phyloP scores from a whole-genome alignment of 2,329 filamentous ascomycete genomes.

The Fusarium metavorans region DNA sequence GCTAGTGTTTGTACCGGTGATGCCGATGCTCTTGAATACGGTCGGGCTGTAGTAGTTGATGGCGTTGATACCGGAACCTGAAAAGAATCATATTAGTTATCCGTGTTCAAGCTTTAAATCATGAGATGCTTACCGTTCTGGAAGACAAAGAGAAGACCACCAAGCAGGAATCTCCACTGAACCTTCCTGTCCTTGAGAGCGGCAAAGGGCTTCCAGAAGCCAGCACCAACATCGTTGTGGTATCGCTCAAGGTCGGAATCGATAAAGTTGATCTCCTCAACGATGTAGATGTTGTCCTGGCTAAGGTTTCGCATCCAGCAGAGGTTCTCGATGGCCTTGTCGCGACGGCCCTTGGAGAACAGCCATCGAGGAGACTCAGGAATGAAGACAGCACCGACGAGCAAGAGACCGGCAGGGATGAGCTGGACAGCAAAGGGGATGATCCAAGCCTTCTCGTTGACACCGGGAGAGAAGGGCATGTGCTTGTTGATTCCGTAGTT shows the following conservation, averaged over 20 bases:
- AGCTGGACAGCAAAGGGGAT: conserved; percentile 76
- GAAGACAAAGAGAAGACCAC: conserved; percentile 80
- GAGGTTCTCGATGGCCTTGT: conserved; percentile 68
- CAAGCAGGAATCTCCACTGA: conserved; percentile 79
- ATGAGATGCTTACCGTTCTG: conserved; percentile 71
- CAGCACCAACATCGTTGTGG: conserved; percentile 71
- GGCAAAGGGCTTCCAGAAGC: conserved; percentile 81
- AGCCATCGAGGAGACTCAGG: conserved; percentile 78
- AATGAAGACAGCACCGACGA: conserved; percentile 70
- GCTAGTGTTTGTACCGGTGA: conserved; percentile 58
- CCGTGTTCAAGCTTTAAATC: conserved; percentile 40
- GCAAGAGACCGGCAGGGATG: conserved; percentile 73
- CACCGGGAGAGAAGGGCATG: conserved; percentile 54
- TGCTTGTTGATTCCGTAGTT: conserved; percentile 71
- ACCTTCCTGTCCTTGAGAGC: conserved; percentile 67
- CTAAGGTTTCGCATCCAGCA: conserved; percentile 74
- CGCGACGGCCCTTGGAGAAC: conserved; percentile 70
- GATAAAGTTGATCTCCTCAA: conserved; percentile 79
- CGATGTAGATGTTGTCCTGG: conserved; percentile 71
- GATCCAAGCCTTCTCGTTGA: conserved; percentile 65
- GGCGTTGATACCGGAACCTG: conserved; percentile 75
- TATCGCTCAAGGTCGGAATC: conserved; percentile 77
- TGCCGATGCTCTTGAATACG: conserved; percentile 59
- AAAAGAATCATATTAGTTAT: conserved; percentile 12
- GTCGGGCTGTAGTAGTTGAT: conserved; percentile 78